These are phyloP conservation scores for Aspergillus steynii DNA, from an alignment of 495 filamentous ascomycete genomes.

Conservation along the genomic window DNA sequence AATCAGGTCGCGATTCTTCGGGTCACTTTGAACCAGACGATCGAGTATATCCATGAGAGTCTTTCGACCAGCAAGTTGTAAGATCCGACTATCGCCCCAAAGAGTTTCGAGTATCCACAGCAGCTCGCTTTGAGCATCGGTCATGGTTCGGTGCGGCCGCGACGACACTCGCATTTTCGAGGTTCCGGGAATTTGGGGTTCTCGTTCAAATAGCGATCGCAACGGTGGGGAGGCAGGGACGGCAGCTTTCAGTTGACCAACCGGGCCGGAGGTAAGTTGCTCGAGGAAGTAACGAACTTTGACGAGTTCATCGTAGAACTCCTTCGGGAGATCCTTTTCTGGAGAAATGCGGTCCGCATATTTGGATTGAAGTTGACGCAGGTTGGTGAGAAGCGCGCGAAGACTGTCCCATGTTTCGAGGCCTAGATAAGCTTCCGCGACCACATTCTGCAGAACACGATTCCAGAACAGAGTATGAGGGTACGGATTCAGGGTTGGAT, in stretches of 20 bases:
- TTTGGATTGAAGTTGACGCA: slow-evolving; percentile 27
- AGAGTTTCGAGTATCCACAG: slow-evolving; percentile 33
- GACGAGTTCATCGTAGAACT: slow-evolving; percentile 30
- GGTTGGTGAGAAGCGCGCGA: slow-evolving; percentile 25
- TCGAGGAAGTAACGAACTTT: slow-evolving; percentile 33
- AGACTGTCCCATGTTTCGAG: slow-evolving; percentile 31
- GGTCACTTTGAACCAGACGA: slow-evolving; percentile 38
- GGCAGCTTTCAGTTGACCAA: slow-evolving; percentile 23
- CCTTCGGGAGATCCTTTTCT: slow-evolving; percentile 30
- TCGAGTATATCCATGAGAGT: slow-evolving; percentile 49
- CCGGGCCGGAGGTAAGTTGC: slow-evolving; percentile 21
- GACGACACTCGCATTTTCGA: too few species aligned
- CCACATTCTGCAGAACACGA: slow-evolving; percentile 28
- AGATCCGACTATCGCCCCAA: slow-evolving; percentile 19
- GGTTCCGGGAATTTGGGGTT: slow-evolving; percentile 11
- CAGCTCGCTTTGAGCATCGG: too few species aligned
- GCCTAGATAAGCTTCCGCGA: slow-evolving; percentile 24
- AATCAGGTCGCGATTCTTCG: slow-evolving; percentile 32
- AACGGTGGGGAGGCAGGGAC: slow-evolving; percentile 37
- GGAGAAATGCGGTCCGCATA: slow-evolving; percentile 25
- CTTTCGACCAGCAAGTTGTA: slow-evolving; percentile 28
- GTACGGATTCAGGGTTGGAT: slow-evolving; percentile 25
- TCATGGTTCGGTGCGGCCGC: too few species aligned
- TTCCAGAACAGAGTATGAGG: slow-evolving; percentile 30
- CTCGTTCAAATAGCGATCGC: slow-evolving; percentile 26